Base-by-base conservation (phyloP, 352 stramenopile genomes). In the Phytopythium sindhum region DNA sequence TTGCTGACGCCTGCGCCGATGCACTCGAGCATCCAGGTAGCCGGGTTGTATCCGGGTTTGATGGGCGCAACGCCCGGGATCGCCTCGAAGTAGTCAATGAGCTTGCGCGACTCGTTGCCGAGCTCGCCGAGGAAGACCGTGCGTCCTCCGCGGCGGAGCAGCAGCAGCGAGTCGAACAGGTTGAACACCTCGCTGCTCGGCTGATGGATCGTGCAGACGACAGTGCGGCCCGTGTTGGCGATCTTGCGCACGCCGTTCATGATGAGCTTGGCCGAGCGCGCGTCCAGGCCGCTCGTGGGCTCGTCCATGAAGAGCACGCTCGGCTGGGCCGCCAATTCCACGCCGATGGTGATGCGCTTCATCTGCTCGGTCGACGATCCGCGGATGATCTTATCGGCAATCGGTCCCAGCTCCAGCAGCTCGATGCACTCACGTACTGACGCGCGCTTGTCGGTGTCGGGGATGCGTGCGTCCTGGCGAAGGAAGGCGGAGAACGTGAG, bases 171-270 rank as follows among this genome's bases (percentile, higher is more conserved):
- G 67, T 97, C 88, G 64, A 97, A 97, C 31, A 89, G 78, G n/a
- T 83, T 80, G 35, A 97, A 97, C 9, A 97, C 84, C 54, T 97
- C 85, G 4, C 78, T 86, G 23, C 76, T 85, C 19, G 93, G 93
- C 69, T 98, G 93, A 65, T 98, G 93, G 68, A 98, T 98, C 9
- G 90, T 97, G 57, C 93, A 97, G 0, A 97, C 73, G 33, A 98
- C 78, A 4, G 84, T 94, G 21, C 80, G 68, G 1, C 89, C 88
- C 7, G 78, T 79, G 53, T 73, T 64, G 14, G 91, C 89, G 54
- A 97, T 84, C 61, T 96, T 95, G 57, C 91, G 89, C 21, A 97
- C 77, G 2, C 94, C 78, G n/a, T 86, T 80, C 65, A 97, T 92
- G 23, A 97, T 72, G 52, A 94, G 73, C 48, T 96, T 87, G 21